A percentile compares a stretch with the other conserved stretches of the same genome.
Conservation (phyloP, 2,329 filamentous ascomycete species). For the Claviceps sp. region DNA sequence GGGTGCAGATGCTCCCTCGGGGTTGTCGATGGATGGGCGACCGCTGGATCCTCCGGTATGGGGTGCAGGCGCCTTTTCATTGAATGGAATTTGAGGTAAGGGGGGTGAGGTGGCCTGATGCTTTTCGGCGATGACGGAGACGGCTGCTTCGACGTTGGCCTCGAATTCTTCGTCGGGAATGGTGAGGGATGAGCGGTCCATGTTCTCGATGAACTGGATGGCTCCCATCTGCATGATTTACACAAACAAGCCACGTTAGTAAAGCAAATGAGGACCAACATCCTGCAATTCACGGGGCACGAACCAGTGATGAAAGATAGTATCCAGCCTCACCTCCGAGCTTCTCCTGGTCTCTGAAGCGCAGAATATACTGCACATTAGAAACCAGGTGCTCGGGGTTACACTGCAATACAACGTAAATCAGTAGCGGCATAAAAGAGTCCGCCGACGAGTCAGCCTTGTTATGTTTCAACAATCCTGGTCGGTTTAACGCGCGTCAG, state of each 20-base stretch:
- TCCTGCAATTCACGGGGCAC: too few relatives aligned
- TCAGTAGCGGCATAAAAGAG: slow-evolving; percentile 86
- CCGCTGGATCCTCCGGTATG: slow-evolving; percentile 18
- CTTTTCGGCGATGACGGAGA: slow-evolving; percentile 88
- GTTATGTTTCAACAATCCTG: slow-evolving; percentile 76
- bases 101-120: slow-evolving; percentile 46
- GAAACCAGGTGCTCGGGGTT: slow-evolving; percentile 93
- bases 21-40: slow-evolving; percentile 29
- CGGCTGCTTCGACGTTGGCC: slow-evolving; percentile 86
- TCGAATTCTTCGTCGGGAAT: slow-evolving; percentile 95
- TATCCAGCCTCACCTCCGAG: slow-evolving; percentile 95
- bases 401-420: slow-evolving; percentile 88
- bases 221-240: slow-evolving; percentile 56
- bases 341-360: slow-evolving; percentile 96
- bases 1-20: slow-evolving; percentile 23
- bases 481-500: slow-evolving; percentile 23
- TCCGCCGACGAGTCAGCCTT: slow-evolving; percentile 93
- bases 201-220: slow-evolving; percentile 90
- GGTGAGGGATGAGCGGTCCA: slow-evolving; percentile 86
- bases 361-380: slow-evolving; percentile 94
- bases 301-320: slow-evolving; percentile 81
- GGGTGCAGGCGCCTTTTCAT: slow-evolving; percentile 28
- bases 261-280: neutral
- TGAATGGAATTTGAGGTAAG: slow-evolving; percentile 26
- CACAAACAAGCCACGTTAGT: neutral